Evolutionary conservation across 345 rosid species (phyloP).

Genomic region (Anacardium occidentale): DNA sequence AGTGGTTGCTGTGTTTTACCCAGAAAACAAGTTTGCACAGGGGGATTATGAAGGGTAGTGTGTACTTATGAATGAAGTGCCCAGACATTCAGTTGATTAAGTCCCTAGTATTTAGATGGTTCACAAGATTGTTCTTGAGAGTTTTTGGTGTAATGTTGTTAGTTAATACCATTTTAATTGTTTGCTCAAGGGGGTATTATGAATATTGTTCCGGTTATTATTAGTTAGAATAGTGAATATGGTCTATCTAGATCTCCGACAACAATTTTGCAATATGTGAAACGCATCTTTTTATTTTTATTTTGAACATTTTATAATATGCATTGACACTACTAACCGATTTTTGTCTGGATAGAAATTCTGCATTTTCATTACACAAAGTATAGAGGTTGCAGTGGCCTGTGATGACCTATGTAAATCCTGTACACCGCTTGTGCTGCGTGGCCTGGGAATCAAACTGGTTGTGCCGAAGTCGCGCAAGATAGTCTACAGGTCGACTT

Average conservation of each 20-base stretch:
- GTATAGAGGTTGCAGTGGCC: too few species aligned
- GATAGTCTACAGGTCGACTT: too few species aligned
- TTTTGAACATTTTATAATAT: too few species aligned
- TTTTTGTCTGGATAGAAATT: too few species aligned
- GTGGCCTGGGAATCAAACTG: too few species aligned
- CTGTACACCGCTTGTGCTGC: too few species aligned
- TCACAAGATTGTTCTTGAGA: neutral
- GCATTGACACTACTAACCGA: too few species aligned
- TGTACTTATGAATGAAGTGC: neutral
- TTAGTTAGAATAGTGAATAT: neutral
- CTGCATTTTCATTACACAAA: too few species aligned
- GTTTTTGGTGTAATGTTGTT: neutral
- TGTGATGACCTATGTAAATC: too few species aligned
- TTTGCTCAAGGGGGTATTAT: neutral
- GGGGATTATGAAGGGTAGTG: slow-evolving; percentile 63
- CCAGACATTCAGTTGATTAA: neutral
- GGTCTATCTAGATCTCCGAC: neutral
- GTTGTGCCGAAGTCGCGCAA: too few species aligned
- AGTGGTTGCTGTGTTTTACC: slow-evolving; percentile 71
- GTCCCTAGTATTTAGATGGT: neutral
- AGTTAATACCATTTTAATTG: neutral
- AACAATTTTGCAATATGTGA: neutral
- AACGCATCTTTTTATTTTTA: too few species aligned
- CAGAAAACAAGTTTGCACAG: slow-evolving; percentile 67
- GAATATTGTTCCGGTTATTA: neutral